Conservation (phyloP, 805 yeast species). For the Yamadazyma sp. region DNA sequence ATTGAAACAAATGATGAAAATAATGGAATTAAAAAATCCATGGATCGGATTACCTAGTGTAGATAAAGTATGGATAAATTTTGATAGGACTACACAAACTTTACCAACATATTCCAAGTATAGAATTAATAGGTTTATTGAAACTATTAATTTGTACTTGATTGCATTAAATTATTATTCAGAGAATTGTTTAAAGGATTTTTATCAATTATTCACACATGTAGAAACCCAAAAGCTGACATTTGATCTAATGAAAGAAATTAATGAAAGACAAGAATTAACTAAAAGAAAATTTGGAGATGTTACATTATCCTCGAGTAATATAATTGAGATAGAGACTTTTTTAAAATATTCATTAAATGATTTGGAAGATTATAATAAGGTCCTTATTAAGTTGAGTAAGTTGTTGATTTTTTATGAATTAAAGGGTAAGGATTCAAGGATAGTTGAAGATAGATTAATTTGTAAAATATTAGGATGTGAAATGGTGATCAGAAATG, state of each 20-base stretch:
- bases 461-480: constrained; percentile 6
- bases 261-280: constrained; percentile 15
- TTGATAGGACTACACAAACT: constrained; percentile 23
- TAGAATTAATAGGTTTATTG: constrained; percentile 45
- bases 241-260: constrained; percentile 24
- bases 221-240: constrained; percentile 22
- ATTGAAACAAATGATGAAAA: constrained; percentile 21
- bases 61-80: constrained; percentile 22
- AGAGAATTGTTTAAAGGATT: neutral
- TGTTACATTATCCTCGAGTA: constrained; percentile 18
- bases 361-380: constrained; percentile 36
- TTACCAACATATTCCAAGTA: constrained; percentile 40
- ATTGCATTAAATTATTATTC: constrained; percentile 32
- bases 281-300: constrained; percentile 22
- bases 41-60: constrained; percentile 19
- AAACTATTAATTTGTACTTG: constrained; percentile 48
- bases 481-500: constrained; percentile 3
- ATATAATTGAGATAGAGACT: constrained; percentile 40
- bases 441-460: constrained; percentile 17
- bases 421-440: constrained; percentile 31
- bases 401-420: constrained; percentile 32
- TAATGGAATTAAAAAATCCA: constrained; percentile 20
- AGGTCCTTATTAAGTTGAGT: constrained; percentile 30
- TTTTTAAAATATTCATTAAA: constrained; percentile 46
- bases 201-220: neutral